Conservation (phyloP, 2,329 filamentous ascomycete species). For the Fusarium transvaalense region DNA sequence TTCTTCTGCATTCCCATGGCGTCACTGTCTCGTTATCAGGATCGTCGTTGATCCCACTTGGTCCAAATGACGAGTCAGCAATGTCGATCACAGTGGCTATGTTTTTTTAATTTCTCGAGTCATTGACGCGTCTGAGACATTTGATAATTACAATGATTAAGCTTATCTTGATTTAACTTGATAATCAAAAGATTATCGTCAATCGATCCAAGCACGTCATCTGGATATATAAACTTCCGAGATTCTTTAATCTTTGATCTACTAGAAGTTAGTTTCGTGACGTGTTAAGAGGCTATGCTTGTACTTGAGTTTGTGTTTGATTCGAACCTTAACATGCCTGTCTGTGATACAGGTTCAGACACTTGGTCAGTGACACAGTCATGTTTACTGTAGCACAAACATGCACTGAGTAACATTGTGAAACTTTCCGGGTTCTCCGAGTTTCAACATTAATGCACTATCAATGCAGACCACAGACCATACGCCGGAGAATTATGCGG, state of each 20-base stretch:
- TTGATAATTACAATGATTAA: slow-evolving; percentile 32
- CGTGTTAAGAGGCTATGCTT: neutral
- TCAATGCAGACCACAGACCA: no score
- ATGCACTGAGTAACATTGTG: neutral
- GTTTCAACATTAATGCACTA: neutral
- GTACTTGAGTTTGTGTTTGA: neutral
- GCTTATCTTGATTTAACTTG: slow-evolving; percentile 29
- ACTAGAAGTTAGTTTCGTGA: neutral
- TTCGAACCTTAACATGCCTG: no score
- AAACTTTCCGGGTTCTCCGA: neutral
- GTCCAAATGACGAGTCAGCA: slow-evolving; percentile 26
- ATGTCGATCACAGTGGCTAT: slow-evolving; percentile 35
- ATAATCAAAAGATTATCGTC: neutral
- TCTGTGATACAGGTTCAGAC: neutral
- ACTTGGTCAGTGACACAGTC: no score
- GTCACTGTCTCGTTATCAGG: slow-evolving; percentile 34
- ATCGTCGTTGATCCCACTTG: slow-evolving; percentile 28
- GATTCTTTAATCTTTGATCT: neutral
- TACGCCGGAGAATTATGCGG: neutral
- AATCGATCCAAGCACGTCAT: neutral
- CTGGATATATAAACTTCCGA: neutral
- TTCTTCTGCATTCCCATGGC: slow-evolving; percentile 1
- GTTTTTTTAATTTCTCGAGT: slow-evolving; percentile 4
- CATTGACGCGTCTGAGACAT: slow-evolving; percentile 42
- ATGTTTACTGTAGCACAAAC: neutral